Percentiles rank a stretch among this genome's conserved stretches.
Conservation (phyloP, 441 rosid species). For the Monsonia emarginata region DNA sequence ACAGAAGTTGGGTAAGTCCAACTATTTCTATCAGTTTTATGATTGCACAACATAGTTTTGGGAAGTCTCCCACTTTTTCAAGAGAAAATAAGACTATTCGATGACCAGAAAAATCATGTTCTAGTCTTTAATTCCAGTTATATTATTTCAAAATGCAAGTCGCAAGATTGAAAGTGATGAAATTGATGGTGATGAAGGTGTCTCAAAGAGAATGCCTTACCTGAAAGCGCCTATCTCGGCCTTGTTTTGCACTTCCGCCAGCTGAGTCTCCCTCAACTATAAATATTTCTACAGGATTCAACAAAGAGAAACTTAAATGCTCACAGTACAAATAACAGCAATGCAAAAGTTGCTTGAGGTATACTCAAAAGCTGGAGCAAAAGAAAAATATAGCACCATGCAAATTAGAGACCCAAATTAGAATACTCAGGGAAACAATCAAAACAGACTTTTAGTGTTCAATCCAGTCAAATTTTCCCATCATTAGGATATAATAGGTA, state of each 20-base stretch:
- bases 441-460: not conserved
- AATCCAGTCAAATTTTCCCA: not conserved
- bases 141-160: not conserved
- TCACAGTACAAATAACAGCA: not conserved
- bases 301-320: not conserved
- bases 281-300: constrained; percentile 53
- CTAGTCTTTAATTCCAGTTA: not conserved
- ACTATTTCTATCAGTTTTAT: not conserved
- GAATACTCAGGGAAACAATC: not conserved
- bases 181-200: not conserved
- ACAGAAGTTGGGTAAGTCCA: too few relatives aligned
- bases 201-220: constrained; percentile 26
- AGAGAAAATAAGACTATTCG: not conserved
- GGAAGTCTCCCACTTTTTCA: not conserved
- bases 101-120: not conserved
- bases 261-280: constrained; percentile 99
- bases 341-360: not conserved
- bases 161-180: not conserved
- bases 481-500: not conserved
- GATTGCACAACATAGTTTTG: not conserved
- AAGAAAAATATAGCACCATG: not conserved
- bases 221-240: constrained; percentile 96
- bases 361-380: not conserved
- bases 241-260: constrained; percentile 98
- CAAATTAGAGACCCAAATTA: not conserved